Percentiles rank a stretch among this genome's conserved stretches.
These are phyloP conservation scores for Leishmania tropica DNA, from an alignment of 208 protist species.

Conservation along the genomic window DNA sequence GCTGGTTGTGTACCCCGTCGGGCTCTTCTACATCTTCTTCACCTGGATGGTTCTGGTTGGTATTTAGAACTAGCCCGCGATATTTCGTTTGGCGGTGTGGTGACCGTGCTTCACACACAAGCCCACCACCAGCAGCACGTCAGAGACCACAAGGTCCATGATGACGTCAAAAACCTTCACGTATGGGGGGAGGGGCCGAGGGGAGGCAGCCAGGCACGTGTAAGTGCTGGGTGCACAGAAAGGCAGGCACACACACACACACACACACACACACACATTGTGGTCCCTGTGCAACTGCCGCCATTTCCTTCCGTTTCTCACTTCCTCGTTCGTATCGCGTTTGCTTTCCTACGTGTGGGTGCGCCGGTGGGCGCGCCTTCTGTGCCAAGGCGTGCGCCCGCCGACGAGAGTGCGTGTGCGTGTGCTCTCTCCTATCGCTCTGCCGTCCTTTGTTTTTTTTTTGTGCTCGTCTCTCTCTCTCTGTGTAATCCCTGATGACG, in stretches of 20 bases:
- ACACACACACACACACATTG: background rate
- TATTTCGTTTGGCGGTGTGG: background rate
- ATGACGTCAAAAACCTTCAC: background rate
- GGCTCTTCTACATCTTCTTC: slow-evolving; percentile 92
- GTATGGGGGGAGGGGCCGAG: background rate
- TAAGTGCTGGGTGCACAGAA: background rate
- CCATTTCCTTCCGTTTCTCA: background rate
- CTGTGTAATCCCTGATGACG: background rate
- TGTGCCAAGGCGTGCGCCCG: background rate
- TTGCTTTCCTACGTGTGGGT: background rate
- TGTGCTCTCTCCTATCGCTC: background rate
- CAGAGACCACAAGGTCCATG: too few species aligned
- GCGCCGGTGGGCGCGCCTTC: background rate
- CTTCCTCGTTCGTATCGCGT: background rate
- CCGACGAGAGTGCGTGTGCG: background rate
- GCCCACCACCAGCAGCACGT: background rate
- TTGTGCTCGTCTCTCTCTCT: background rate
- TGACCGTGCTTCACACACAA: background rate
- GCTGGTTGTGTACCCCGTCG: slow-evolving; percentile 92
- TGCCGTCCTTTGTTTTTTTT: background rate
- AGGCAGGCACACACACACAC: background rate
- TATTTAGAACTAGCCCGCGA: slow-evolving; percentile 18
- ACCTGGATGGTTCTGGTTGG: slow-evolving; percentile 87
- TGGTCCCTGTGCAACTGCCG: background rate
- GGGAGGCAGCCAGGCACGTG: background rate